Conservation (phyloP, 75 land plant genomes). For the Ceratopteris richardii region DNA sequence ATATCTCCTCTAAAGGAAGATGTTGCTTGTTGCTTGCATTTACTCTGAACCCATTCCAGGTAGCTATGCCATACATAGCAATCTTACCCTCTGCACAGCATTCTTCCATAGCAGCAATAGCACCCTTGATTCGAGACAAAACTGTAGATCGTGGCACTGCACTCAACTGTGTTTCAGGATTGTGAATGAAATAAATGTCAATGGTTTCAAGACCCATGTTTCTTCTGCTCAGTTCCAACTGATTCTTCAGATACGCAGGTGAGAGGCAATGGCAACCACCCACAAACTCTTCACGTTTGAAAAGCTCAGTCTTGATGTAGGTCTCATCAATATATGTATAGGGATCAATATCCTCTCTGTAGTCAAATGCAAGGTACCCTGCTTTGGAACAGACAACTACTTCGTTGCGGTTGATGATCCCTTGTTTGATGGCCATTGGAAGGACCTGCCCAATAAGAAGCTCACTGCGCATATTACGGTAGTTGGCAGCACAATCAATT, state of each 20-base stretch:
- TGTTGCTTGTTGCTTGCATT: slow-evolving; percentile 1
- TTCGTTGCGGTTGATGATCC: slow-evolving; percentile 7
- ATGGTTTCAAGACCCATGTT: slow-evolving; percentile 13
- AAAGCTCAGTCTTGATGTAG: slow-evolving; percentile 5
- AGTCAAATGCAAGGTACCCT: slow-evolving; percentile 7
- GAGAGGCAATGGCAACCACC: slow-evolving; percentile 13
- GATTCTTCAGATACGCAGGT: slow-evolving; percentile 4
- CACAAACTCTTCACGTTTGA: slow-evolving; percentile 7
- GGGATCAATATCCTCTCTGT: neutral
- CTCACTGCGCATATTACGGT: no score
- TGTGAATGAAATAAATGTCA: slow-evolving; percentile 13
- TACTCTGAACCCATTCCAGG: slow-evolving; percentile 14
- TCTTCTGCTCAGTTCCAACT: slow-evolving; percentile 6
- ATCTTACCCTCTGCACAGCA: slow-evolving; percentile 9
- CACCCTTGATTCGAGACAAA: neutral
- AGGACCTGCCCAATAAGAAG: slow-evolving; percentile 3
- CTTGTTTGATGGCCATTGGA: neutral
- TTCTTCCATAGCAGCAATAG: slow-evolving; percentile 8
- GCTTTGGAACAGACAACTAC: slow-evolving; percentile 12
- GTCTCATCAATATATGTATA: no score
- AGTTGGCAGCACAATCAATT: no score
- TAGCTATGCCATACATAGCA: slow-evolving; percentile 4
- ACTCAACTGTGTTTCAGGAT: slow-evolving; percentile 13
- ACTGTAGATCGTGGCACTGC: neutral
- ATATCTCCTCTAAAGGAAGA: slow-evolving; percentile 7